These are phyloP conservation scores for Petasospora rhodanensis DNA, from an alignment of 1,139 yeast species.

Conservation along the genomic window DNA sequence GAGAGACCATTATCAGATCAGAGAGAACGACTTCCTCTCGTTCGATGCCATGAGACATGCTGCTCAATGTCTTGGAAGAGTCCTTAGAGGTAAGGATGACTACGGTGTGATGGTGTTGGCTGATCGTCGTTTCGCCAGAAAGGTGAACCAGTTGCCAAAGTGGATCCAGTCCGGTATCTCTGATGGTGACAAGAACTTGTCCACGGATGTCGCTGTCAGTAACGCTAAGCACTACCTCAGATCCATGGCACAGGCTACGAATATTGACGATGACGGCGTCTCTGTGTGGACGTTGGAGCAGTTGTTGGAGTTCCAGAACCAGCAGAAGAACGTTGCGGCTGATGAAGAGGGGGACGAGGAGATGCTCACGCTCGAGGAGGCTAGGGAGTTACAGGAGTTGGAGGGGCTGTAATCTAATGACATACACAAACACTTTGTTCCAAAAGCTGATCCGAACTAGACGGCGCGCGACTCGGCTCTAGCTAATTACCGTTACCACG, in stretches of 20 bases:
- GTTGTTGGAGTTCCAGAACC: conserved; percentile 55
- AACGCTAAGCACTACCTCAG: conserved; percentile 88
- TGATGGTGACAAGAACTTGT: conserved; percentile 86
- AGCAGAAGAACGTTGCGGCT: conserved; percentile 30
- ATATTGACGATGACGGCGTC: conserved; percentile 90
- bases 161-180: conserved; percentile 94
- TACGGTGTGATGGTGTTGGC: conserved; percentile 98
- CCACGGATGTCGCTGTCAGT: conserved; percentile 97
- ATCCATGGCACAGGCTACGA: conserved; percentile 90
- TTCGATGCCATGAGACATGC: conserved; percentile 99
- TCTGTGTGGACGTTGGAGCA: conserved; percentile 88
- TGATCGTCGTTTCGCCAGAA: conserved; percentile 85
- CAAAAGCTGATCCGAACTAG: too few species aligned
- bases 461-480: too few species aligned
- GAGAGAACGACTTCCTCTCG: conserved; percentile 90
- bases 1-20: conserved; percentile 86
- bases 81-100: conserved; percentile 94
- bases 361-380: conserved; percentile 25
- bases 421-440: too few species aligned
- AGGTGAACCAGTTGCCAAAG: conserved; percentile 84
- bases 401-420: too few species aligned
- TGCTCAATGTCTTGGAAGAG: conserved; percentile 97
- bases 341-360: conserved; percentile 24
- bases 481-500: too few species aligned
- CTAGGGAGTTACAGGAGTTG: conserved; percentile 17